Base-by-base conservation (phyloP, 2,329 filamentous ascomycete genomes). In the Dothistroma septosporum region DNA sequence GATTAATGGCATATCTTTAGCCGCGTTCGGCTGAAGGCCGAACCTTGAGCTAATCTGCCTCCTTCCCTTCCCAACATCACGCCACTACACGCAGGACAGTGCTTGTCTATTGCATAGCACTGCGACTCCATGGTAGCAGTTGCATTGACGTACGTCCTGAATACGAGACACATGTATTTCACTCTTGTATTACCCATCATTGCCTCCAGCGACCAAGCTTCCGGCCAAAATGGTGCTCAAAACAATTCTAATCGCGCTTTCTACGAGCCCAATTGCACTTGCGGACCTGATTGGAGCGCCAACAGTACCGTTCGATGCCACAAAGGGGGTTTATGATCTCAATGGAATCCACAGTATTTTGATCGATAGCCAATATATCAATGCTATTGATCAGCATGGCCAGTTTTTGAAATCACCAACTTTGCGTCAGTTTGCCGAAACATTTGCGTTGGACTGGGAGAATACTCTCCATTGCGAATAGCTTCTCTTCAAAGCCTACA, bases 391-490 rank as follows among this genome's bases (percentile, higher is more conserved):
- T 64, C 69, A 74, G 0, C 58, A 71, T 9, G 82, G 82, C 22
- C 73, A 78, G 62, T 84, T 81, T 0, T 68, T 82, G 16, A 83
- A 84, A 21, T 82, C 82, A 1, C 82, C 81, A 1, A 81, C 76
- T 0, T 70, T 84, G 2, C 66, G 65, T 9, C 74, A 79, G 2
- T 84, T 84, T 59, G 80, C 80, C 0, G 62, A 67, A 1, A 80
- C 77, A 0, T 84, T 85, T 55, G 74, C 73, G 1, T 63, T 68
- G 2, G 77, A 79, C 61, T 64, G 76, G n/a, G 57, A 61, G 10
- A 63, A 66, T 1, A 63, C 66, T 4, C n/a, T 61, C 2, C 41
- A 44, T 5, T 57, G 58, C 16, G 31, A 6, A 11, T 57, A 55
- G 19, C 11, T 55, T 3, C 47, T 53, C 14, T 31, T 61, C 6